Evolutionary conservation across 768 basidiomycete genomes (phyloP), one percentile per base, ranked within the genome.

Genomic region (Leccinum longicurvipes): DNA sequence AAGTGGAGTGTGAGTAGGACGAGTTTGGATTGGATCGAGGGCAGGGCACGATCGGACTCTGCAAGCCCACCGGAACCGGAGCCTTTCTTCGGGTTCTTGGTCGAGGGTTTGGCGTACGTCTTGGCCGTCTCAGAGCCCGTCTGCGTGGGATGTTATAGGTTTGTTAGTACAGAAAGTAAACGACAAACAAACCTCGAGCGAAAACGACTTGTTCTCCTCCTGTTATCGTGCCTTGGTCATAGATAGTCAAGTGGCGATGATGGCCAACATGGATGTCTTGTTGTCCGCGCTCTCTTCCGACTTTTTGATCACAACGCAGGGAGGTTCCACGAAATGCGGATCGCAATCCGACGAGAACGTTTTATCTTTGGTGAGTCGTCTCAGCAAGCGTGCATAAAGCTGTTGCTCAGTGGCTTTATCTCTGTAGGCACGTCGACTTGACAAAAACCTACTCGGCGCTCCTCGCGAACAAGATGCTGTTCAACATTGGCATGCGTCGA

Each of bases 121-220:
- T 88, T 91, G 58, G 83, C 60, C 14, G 60, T 44, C 29, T 90
- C 87, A 1, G 82, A 77, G 10, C 86, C 77, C 2, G 79, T 76
- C 88, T 90, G n/a, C 6, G 17, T 10, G 42, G 4, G n/a, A n/a
- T n/a, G n/a, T n/a, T n/a, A n/a, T n/a, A n/a, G n/a, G 12, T 29
- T 28, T 1, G 8, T 3, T 15, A 14, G 41, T 11, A 39, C 6
- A 3, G 12, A 12, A 17, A 25, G 44, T 6, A 24, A 7, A 34
- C 21, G 21, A 50, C 50, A n/a, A 15, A 67, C 78, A 51, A 57
- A 91, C 94, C 73, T 94, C 89, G 11, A 98, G 79, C 0, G 90
- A 89, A 70, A 98, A 97, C 0, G 92, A 86, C 63, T 96, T 98
- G 70, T 97, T 90, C 74, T 98, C 93, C 67, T 98, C 96, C 0